Evolutionary conservation across 1,284 basidiomycete species (phyloP).

Genomic region (Ganoderma sp.): DNA sequence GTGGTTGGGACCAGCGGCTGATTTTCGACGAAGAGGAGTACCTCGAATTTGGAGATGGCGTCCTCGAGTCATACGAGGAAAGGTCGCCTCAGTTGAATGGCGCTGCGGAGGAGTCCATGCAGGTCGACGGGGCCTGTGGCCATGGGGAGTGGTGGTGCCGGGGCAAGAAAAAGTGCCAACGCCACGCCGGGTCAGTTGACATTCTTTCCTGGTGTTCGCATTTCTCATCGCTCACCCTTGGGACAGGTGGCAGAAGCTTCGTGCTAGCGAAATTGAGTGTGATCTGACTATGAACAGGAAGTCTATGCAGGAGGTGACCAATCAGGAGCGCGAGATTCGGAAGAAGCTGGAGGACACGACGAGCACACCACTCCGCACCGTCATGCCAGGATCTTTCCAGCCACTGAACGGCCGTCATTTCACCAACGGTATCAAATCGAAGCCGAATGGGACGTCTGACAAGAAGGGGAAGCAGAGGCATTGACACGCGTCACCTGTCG

Average conservation of each 20-base stretch:
- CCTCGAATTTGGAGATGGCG: slow-evolving; percentile 64
- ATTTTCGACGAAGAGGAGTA: slow-evolving; percentile 80
- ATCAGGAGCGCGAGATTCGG: slow-evolving; percentile 74
- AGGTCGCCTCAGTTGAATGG: slow-evolving; percentile 36
- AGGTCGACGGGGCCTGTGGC: slow-evolving; percentile 46
- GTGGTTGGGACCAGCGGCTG: slow-evolving; percentile 86
- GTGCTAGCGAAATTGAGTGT: slow-evolving; percentile 69
- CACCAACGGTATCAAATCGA: slow-evolving; percentile 42
- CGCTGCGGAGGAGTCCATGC: slow-evolving; percentile 46
- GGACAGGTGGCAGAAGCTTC: slow-evolving; percentile 77
- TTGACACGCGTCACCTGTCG: slow-evolving; percentile 18
- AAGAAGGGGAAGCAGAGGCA: slow-evolving; percentile 70
- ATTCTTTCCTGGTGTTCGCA: background rate
- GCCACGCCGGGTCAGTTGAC: slow-evolving; percentile 68
- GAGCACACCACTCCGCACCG: slow-evolving; percentile 52
- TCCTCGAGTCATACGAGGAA: slow-evolving; percentile 72
- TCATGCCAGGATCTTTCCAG: slow-evolving; percentile 43
- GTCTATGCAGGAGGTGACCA: slow-evolving; percentile 64
- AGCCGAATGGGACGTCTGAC: slow-evolving; percentile 47
- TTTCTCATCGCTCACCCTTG: background rate
- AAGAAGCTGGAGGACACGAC: slow-evolving; percentile 72
- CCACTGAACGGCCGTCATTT: slow-evolving; percentile 46
- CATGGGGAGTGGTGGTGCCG: slow-evolving; percentile 76
- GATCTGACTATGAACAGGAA: slow-evolving; percentile 75
- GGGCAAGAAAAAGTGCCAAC: slow-evolving; percentile 74